phyloP scores from a whole-genome alignment of 2,329 filamentous ascomycete species.

The Macroventuria anomochaeta region DNA sequence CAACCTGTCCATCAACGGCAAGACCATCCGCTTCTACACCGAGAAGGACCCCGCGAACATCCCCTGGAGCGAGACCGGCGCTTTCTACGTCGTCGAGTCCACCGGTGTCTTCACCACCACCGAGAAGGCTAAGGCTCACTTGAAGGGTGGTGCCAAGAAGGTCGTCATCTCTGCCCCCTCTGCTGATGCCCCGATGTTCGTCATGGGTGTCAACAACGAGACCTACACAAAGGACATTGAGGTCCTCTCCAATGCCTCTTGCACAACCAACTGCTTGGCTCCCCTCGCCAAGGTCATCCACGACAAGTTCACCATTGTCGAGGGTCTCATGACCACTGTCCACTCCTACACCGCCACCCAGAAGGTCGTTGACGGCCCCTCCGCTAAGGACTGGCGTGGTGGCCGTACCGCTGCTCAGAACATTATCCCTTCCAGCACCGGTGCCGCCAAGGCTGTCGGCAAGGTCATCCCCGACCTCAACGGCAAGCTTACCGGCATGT shows the following conservation, averaged over 20 bases:
- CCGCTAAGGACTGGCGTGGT: slow-evolving; percentile 98
- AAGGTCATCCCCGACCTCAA: slow-evolving; percentile 98
- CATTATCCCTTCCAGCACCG: slow-evolving; percentile 99
- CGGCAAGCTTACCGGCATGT: slow-evolving; percentile 99
- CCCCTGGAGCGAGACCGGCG: slow-evolving; percentile 86
- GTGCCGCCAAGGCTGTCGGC: slow-evolving; percentile 99
- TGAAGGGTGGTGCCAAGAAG: slow-evolving; percentile 98
- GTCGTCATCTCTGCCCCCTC: slow-evolving; percentile 84
- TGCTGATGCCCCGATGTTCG: slow-evolving; percentile 98
- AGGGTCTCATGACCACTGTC: slow-evolving; percentile 99
- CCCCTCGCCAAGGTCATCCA: slow-evolving; percentile 99
- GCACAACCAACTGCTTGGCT: slow-evolving; percentile 99
- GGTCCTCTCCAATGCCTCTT: slow-evolving; percentile 98
- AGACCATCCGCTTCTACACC: slow-evolving; percentile 92
- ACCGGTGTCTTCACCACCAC: slow-evolving; percentile 99
- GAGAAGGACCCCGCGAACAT: slow-evolving; percentile 90
- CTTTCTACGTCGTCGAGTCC: slow-evolving; percentile 95
- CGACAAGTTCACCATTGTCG: slow-evolving; percentile 96
- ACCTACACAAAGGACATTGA: slow-evolving; percentile 88
- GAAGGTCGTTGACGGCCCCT: slow-evolving; percentile 99
- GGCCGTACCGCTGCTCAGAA: slow-evolving; percentile 98
- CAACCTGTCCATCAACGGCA: slow-evolving; percentile 87
- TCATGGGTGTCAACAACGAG: slow-evolving; percentile 98
- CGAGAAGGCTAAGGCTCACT: slow-evolving; percentile 92
- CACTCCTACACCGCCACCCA: slow-evolving; percentile 99